Conservation (phyloP, 2,329 filamentous ascomycete genomes). For the Pleochaeta shiraiana region DNA sequence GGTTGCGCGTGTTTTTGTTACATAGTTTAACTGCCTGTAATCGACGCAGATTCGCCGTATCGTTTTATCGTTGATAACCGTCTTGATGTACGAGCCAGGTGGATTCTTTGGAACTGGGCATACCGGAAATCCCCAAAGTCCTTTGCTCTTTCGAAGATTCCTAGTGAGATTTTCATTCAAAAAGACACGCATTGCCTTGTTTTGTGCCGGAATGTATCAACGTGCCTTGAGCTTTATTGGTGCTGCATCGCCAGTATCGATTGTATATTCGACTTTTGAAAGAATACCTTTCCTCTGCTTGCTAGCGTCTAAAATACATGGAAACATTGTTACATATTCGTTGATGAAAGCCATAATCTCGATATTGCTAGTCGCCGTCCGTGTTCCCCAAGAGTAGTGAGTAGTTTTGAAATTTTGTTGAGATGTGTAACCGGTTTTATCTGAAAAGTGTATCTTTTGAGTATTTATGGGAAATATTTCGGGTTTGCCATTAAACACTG, state of each 20-base stretch:
- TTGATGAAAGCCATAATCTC: not conserved
- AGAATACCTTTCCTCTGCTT: not conserved
- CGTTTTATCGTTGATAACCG: not conserved
- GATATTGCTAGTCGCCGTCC: not conserved
- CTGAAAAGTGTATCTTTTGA: not conserved
- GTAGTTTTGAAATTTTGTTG: not conserved
- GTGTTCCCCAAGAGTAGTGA: not conserved
- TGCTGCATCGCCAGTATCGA: not conserved
- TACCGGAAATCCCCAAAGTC: not conserved
- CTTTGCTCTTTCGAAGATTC: not conserved
- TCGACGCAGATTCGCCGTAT: not conserved
- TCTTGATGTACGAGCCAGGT: not conserved
- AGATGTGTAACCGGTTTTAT: not conserved
- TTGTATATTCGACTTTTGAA: not conserved
- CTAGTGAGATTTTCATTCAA: not conserved
- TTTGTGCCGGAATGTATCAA: not conserved
- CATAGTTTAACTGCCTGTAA: not conserved
- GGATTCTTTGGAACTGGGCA: not conserved
- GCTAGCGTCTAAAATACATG: not conserved
- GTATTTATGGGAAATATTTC: not conserved
- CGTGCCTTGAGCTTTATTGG: not conserved
- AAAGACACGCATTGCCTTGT: not conserved
- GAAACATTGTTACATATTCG: not conserved
- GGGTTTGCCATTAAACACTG: not conserved
- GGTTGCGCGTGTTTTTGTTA: not conserved